phyloP scores from a whole-genome alignment of 805 yeast species.

The Millerozyma miso region DNA sequence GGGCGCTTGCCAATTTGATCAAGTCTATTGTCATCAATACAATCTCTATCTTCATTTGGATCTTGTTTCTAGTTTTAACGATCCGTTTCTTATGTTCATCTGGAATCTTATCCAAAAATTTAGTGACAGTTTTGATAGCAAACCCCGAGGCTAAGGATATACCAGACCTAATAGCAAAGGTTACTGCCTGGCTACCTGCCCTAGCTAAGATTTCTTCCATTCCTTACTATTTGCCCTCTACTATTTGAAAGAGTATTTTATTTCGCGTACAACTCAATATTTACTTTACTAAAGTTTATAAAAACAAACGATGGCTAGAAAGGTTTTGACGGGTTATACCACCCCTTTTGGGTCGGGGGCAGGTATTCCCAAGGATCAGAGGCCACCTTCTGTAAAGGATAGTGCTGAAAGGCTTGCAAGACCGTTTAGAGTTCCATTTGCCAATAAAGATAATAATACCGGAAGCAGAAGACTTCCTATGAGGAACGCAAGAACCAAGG shows the following conservation, averaged over 20 bases:
- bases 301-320: constrained; percentile 16
- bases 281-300: background rate
- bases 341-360: constrained; percentile 65
- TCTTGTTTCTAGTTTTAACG: constrained; percentile 36
- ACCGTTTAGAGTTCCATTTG: constrained; percentile 69
- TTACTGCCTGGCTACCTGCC: constrained; percentile 77
- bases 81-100: constrained; percentile 46
- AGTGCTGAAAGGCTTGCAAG: constrained; percentile 50
- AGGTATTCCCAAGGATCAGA: constrained; percentile 52
- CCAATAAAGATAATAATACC: constrained; percentile 12
- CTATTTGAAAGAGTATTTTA: background rate
- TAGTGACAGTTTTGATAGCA: constrained; percentile 61
- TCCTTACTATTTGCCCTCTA: background rate
- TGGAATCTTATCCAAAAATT: constrained; percentile 53
- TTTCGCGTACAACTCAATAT: constrained; percentile 4
- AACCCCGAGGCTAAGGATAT: constrained; percentile 69
- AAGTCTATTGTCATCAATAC: constrained; percentile 66
- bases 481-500: constrained; percentile 28
- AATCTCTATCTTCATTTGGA: constrained; percentile 56
- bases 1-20: constrained; percentile 55
- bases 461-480: constrained; percentile 14
- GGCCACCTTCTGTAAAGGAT: constrained; percentile 52
- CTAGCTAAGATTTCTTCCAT: constrained; percentile 43
- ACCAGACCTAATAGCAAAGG: constrained; percentile 75
- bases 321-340: constrained; percentile 36